A percentile compares a stretch with the other conserved stretches of the same genome.
Conservation (phyloP, 805 yeast genomes). For the Kodamaea jinghongensis region DNA sequence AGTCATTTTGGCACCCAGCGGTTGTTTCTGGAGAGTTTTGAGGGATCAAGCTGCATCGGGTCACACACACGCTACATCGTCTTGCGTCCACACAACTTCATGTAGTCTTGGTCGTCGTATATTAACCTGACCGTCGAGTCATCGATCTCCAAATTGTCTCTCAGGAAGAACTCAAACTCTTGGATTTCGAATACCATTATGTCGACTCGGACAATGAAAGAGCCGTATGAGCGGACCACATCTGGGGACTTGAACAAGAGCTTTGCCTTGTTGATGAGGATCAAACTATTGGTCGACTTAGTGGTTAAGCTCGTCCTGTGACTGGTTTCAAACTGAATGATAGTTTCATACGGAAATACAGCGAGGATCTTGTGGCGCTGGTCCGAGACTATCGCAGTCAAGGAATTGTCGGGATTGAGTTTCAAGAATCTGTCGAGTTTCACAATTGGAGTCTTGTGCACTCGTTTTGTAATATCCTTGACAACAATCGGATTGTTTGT, state of each 20-base stretch:
- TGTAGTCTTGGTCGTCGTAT: background rate
- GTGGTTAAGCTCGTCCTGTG: slow-evolving; percentile 35
- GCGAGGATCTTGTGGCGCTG: slow-evolving; percentile 29
- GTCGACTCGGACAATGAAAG: slow-evolving; percentile 8
- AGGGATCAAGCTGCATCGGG: too few species aligned
- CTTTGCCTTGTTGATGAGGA: slow-evolving; percentile 27
- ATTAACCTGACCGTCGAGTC: background rate
- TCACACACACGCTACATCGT: too few species aligned
- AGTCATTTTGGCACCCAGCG: too few species aligned
- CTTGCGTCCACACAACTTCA: background rate
- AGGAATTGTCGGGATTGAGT: slow-evolving; percentile 19
- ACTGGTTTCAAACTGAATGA: slow-evolving; percentile 28
- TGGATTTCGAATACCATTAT: slow-evolving; percentile 27
- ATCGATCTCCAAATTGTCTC: slow-evolving; percentile 21
- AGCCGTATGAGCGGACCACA: slow-evolving; percentile 4
- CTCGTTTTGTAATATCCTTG: slow-evolving; percentile 15
- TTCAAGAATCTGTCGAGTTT: slow-evolving; percentile 26
- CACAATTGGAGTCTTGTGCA: slow-evolving; percentile 20
- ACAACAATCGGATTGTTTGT: slow-evolving; percentile 13
- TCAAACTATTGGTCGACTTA: slow-evolving; percentile 23
- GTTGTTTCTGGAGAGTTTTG: too few species aligned
- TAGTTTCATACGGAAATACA: slow-evolving; percentile 25
- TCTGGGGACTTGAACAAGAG: slow-evolving; percentile 19
- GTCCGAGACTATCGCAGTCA: slow-evolving; percentile 34
- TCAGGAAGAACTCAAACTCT: slow-evolving; percentile 29